phyloP scores from a whole-genome alignment of 192 early-diverging fungal species.

The Coemansia sp. region DNA sequence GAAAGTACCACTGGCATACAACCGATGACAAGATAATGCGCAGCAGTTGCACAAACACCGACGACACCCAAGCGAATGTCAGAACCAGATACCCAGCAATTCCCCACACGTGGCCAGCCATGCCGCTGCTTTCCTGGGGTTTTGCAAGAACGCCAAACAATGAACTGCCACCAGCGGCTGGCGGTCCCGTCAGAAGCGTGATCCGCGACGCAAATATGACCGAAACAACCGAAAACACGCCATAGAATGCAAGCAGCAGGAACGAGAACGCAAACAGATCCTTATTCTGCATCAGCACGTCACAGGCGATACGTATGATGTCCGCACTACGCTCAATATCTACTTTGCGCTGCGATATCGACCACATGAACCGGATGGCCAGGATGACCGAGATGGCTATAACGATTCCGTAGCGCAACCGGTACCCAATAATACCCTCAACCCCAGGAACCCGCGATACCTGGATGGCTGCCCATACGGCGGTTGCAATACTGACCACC shows the following conservation, averaged over 20 bases:
- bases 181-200: slow-evolving; percentile 12
- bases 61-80: slow-evolving; percentile 47
- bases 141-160: background rate
- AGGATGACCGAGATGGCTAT: slow-evolving; percentile 30
- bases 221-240: slow-evolving; percentile 26
- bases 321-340: slow-evolving; percentile 52
- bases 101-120: slow-evolving; percentile 14
- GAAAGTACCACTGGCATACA: slow-evolving; percentile 54
- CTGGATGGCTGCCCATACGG: slow-evolving; percentile 43
- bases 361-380: slow-evolving; percentile 41
- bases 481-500: slow-evolving; percentile 34
- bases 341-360: slow-evolving; percentile 24
- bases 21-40: slow-evolving; percentile 38
- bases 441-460: slow-evolving; percentile 22
- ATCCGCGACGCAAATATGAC: slow-evolving; percentile 43
- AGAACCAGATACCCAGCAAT: slow-evolving; percentile 26
- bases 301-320: slow-evolving; percentile 35
- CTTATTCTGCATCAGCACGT: slow-evolving; percentile 33
- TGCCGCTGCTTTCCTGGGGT: background rate
- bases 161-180: background rate
- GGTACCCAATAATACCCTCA: slow-evolving; percentile 34
- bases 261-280: slow-evolving; percentile 50
- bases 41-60: slow-evolving; percentile 47
- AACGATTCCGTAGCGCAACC: slow-evolving; percentile 35
- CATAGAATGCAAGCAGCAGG: slow-evolving; percentile 43